phyloP scores from a whole-genome alignment of 257 asterid genomes.

The Coffea eugenioides region DNA sequence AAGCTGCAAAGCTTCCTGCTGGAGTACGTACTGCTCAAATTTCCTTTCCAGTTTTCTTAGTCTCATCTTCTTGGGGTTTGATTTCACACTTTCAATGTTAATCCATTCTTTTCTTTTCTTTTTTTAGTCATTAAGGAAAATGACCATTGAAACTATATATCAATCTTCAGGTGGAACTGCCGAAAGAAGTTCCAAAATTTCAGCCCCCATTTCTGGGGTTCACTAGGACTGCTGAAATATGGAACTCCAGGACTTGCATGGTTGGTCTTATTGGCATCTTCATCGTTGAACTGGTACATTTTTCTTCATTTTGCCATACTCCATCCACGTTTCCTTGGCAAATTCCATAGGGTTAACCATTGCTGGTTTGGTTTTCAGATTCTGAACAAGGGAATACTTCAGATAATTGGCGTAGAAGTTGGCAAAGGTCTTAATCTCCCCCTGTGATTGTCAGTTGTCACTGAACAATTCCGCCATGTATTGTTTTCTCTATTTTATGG shows the following conservation, averaged over 20 bases:
- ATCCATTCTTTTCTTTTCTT: no score
- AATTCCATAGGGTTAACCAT: neutral
- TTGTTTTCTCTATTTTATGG: no score
- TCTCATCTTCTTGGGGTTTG: neutral
- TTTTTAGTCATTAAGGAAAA: no score
- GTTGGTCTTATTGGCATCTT: slow-evolving; percentile 69
- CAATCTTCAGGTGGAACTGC: slow-evolving; percentile 56
- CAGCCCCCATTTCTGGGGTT: slow-evolving; percentile 70
- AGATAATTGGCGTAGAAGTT: slow-evolving; percentile 73
- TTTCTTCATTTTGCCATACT: no score
- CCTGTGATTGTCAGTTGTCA: slow-evolving; percentile 40
- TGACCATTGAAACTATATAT: no score
- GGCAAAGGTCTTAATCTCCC: slow-evolving; percentile 97
- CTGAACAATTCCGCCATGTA: neutral
- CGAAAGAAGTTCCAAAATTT: slow-evolving; percentile 67
- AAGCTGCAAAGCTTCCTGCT: slow-evolving; percentile 76
- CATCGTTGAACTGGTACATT: slow-evolving; percentile 71
- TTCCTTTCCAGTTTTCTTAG: neutral
- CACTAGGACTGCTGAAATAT: slow-evolving; percentile 76
- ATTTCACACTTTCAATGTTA: no score
- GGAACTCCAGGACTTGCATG: slow-evolving; percentile 95
- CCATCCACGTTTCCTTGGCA: neutral
- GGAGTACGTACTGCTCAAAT: slow-evolving; percentile 41
- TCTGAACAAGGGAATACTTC: slow-evolving; percentile 73
- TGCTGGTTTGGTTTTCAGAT: slow-evolving; percentile 43